These are phyloP conservation scores for Pyrus betulifolia DNA, from an alignment of 306 rosid genomes.

Conservation along the genomic window DNA sequence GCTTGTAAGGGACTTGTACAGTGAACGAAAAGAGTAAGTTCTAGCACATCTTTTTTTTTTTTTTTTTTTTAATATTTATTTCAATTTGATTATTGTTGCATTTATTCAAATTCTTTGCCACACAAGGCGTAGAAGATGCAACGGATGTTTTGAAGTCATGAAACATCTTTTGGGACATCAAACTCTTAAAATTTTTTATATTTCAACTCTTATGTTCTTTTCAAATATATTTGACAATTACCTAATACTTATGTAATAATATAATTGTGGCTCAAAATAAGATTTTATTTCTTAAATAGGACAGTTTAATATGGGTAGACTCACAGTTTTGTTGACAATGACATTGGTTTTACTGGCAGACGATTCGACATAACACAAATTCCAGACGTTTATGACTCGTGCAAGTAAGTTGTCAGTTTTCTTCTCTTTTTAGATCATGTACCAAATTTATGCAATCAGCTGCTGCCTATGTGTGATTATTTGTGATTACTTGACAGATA, in stretches of 20 bases:
- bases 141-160: not conserved
- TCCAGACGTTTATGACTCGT: slow-evolving; percentile 95
- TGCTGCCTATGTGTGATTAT: not conserved
- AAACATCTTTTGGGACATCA: not conserved
- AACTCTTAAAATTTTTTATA: not conserved
- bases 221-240: not conserved
- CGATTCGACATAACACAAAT: slow-evolving; percentile 90
- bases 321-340: slow-evolving; percentile 13
- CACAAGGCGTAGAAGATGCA: not conserved
- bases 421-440: not conserved
- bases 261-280: not conserved
- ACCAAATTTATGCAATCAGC: not conserved
- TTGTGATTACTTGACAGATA: slow-evolving; percentile 48
- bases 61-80: not conserved
- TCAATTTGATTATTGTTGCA: not conserved
- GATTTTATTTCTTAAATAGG: not conserved
- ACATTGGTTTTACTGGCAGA: slow-evolving; percentile 43
- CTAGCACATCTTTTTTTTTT: not conserved
- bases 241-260: not conserved
- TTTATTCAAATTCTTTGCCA: not conserved
- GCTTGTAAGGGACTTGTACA: slow-evolving; percentile 89
- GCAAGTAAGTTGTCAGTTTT: slow-evolving; percentile 70
- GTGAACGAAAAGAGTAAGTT: slow-evolving; percentile 90
- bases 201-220: not conserved
- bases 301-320: not conserved